Conservation (phyloP, 495 filamentous ascomycete genomes). For the Hypoxylon perforatum region DNA sequence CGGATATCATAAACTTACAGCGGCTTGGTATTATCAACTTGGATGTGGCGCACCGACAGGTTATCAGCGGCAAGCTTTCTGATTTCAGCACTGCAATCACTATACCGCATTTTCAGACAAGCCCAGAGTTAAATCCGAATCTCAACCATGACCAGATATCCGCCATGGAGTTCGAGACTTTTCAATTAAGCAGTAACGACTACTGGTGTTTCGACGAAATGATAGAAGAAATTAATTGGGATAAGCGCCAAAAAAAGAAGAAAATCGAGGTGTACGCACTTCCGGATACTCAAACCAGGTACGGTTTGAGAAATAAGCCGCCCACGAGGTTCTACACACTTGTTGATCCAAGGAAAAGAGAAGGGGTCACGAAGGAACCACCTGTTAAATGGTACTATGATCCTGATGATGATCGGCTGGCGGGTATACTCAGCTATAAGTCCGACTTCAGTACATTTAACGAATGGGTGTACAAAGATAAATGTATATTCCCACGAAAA, state of each 20-base stretch:
- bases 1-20: conserved; percentile 5
- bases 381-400: background rate
- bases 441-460: no score
- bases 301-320: background rate
- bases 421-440: no score
- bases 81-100: conserved; percentile 17
- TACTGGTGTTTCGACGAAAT: conserved; percentile 11
- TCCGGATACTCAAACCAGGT: background rate
- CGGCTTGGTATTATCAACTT: conserved; percentile 11
- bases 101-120: conserved; percentile 9
- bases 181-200: background rate
- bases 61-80: conserved; percentile 10
- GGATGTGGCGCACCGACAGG: conserved; percentile 1
- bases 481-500: background rate
- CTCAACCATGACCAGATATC: background rate
- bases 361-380: background rate
- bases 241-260: background rate
- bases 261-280: background rate
- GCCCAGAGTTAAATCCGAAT: conserved; percentile 8
- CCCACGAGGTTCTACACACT: conserved; percentile 1
- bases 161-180: conserved; percentile 7
- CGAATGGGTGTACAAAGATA: background rate
- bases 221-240: background rate
- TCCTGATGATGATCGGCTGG: background rate
- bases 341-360: conserved; percentile 1